Conservation (phyloP, 345 rosid species). For the Salix viminalis region DNA sequence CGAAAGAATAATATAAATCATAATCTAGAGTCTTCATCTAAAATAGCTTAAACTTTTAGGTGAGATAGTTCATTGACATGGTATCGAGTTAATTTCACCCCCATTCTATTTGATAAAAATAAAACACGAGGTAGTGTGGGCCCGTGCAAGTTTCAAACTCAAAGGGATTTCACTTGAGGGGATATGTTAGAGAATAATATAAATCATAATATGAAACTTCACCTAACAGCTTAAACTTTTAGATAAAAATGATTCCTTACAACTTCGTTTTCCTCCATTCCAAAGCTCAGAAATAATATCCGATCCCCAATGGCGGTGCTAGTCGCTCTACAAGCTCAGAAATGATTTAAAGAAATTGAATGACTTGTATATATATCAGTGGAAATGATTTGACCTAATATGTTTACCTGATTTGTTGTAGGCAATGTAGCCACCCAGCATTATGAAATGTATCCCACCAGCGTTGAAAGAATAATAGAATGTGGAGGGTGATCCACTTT, state of each 20-base stretch:
- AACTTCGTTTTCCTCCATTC: background rate
- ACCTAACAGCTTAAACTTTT: too few relatives aligned
- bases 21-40: too few relatives aligned
- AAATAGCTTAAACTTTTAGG: too few relatives aligned
- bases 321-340: background rate
- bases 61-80: too few relatives aligned
- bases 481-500: slow-evolving; percentile 65
- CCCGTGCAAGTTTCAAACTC: rapidly evolving
- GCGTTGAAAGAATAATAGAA: slow-evolving; percentile 85
- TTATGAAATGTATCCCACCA: slow-evolving; percentile 86
- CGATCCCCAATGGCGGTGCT: background rate
- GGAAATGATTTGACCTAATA: background rate
- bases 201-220: rapidly evolving
- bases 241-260: too few relatives aligned
- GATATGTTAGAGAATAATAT: too few relatives aligned
- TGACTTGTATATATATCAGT: background rate
- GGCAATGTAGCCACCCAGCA: slow-evolving; percentile 71
- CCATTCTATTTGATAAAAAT: too few relatives aligned
- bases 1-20: too few relatives aligned
- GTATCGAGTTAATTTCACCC: too few relatives aligned
- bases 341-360: background rate
- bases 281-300: too few relatives aligned
- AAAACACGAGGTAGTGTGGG: rapidly evolving
- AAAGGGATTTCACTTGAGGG: rapidly evolving
- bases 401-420: slow-evolving; percentile 56